Percentiles rank a stretch among this genome's conserved stretches.
phyloP scores from a whole-genome alignment of 495 filamentous ascomycete genomes.

The Penicillium riverlandense region DNA sequence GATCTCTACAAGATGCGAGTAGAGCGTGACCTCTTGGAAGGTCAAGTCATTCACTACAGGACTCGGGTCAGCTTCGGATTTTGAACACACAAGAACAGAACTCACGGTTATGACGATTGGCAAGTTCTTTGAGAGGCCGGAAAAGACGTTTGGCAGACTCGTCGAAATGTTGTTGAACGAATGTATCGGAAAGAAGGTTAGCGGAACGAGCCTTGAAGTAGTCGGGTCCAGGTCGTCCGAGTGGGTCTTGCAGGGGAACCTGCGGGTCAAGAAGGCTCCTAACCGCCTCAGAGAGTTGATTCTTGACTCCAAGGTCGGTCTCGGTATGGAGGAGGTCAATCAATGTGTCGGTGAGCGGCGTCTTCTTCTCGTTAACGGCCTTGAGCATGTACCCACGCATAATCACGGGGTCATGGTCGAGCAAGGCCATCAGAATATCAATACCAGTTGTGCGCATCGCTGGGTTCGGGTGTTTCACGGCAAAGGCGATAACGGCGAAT shows the following conservation, averaged over 20 bases:
- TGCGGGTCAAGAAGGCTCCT: constrained; percentile 90
- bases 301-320: constrained; percentile 88
- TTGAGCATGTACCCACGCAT: constrained; percentile 89
- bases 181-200: constrained; percentile 75
- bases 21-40: constrained; percentile 79
- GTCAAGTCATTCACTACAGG: constrained; percentile 51
- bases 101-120: constrained; percentile 55
- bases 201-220: constrained; percentile 56
- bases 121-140: constrained; percentile 74
- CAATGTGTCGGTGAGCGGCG: constrained; percentile 84
- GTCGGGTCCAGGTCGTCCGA: constrained; percentile 63
- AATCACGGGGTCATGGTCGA: constrained; percentile 92
- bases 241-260: constrained; percentile 51
- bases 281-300: constrained; percentile 91
- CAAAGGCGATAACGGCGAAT: constrained; percentile 84
- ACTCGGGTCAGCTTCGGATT: constrained; percentile 7
- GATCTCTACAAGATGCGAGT: constrained; percentile 87
- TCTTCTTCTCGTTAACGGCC: constrained; percentile 77
- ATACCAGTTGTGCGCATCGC: constrained; percentile 86
- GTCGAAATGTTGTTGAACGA: constrained; percentile 86
- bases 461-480: constrained; percentile 76
- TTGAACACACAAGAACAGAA: constrained; percentile 1
- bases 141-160: constrained; percentile 82
- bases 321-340: constrained; percentile 90
- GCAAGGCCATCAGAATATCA: constrained; percentile 86